Evolutionary conservation across 129 eudicot species (phyloP), one percentile per base, ranked within the genome.

Genomic region (Flaveria bidentis): DNA sequence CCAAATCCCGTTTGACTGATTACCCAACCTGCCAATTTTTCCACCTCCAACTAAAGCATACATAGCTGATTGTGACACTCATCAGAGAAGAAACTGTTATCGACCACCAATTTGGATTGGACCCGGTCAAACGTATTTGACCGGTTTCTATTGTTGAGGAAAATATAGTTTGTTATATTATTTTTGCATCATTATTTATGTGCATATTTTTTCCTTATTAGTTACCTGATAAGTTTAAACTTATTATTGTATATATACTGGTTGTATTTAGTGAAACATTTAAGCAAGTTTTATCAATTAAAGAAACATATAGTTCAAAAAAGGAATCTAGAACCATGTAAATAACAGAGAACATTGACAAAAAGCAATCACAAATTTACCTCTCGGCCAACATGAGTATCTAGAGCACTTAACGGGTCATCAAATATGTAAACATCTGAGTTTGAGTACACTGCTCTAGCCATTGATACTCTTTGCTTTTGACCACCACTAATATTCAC

Each of bases 401-500:
- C 98, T 58, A 94, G 85, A 83, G 98, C 96, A 83, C 98, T 94
- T 64, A 94, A 80, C 33, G 98, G 98, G 81, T 94, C 98, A 78
- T 94, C 98, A 82, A 94, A 94, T 81, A 94, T 80, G 82, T 86
- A 94, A 22, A 91, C 90, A 87, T 94, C 98, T 49, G 98, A 85
- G 77, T 91, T 74, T 49, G 98, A 88, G 83, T 94, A 94, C 2
- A 94, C 98, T 65, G 98, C 98, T 83, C 98, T 85, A 57, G 98
- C 98, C 98, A 94, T 88, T 7, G 98, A 94, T 41, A 94, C 93
- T 82, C 98, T 83, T 85, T 94, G 98, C 86, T 87, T 94, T 82
- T 94, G 98, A 18, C 98, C 98, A 55, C 97, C 98, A 82, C 98
- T 94, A 66, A 94, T 91, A 78, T 94, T 94, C 76, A 94, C 98